Evolutionary conservation across 2,329 filamentous ascomycete species (phyloP), one percentile per base, ranked within the genome.

Genomic region (Plenodomus biglobosus): DNA sequence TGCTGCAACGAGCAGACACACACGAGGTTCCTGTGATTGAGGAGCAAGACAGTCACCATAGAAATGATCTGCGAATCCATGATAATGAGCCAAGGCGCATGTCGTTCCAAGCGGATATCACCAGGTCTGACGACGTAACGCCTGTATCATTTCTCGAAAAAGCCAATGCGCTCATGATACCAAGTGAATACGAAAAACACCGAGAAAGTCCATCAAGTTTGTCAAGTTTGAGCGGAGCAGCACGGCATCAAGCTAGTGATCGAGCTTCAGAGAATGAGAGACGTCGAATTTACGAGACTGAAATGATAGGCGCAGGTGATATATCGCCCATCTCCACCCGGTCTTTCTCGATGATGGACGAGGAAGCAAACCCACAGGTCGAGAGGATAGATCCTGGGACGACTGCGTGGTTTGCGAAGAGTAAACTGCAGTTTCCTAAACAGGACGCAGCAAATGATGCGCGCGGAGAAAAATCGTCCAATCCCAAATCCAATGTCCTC

Each of bases 241-340:
- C 13, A 15, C 8, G 13, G 27, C 7, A 32, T 11, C 13, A 15
- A 8, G 27, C 27, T 32, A 15, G 27, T 11, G 27, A 15, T 15
- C 27, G 27, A 32, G 27, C 27, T 10, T 32, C 13, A 15, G 13
- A 34, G 19, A 21, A 38, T 22, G 35, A 47, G n/a, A 40, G 41
- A 34, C 53, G 46, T 32, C 52, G 42, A 35, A 53, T 46, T 20
- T 66, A 60, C 40, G 59, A 62, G 42, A 65, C 56, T 27, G 56
- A 60, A 38, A 22, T 55, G 10, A 57, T 64, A 17, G 63, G 58
- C 22, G 48, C 52, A 17, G 60, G 59, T 20, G 62, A 68, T 37
- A 55, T 65, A 8, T 65, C 64, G 40, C 62, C 62, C 19, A 50
- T 62, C 4, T 66, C 65, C 16, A 53, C 40, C 20, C 22, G 39